Percentiles rank a stretch among this genome's conserved stretches.
Conservation (phyloP, 225 moss, liverwort and hornwort species). For the Polytrichum formosum region DNA sequence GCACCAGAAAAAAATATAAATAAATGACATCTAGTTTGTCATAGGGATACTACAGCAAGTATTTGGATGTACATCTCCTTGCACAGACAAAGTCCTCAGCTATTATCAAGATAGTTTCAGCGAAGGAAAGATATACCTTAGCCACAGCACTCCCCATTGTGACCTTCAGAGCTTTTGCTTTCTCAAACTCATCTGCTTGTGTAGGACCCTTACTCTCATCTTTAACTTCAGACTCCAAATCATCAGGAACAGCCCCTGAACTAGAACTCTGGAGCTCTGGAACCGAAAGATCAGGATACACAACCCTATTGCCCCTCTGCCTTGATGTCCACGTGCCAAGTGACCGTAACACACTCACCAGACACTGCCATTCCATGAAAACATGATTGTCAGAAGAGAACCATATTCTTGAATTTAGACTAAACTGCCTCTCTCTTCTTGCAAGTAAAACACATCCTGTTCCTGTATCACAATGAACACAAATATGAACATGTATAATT, state of each 20-base stretch:
- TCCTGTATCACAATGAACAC: no score
- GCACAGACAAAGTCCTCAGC: no score
- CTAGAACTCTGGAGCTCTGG: slow-evolving; percentile 24
- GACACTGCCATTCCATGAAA: slow-evolving; percentile 54
- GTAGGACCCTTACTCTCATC: slow-evolving; percentile 71
- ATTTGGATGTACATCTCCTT: no score
- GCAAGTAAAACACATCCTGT: no score
- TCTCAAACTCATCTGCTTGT: slow-evolving; percentile 91
- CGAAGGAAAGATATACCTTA: slow-evolving; percentile 52
- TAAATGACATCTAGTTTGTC: no score
- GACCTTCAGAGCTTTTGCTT: slow-evolving; percentile 92
- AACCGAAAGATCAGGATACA: slow-evolving; percentile 37
- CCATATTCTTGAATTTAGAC: not conserved
- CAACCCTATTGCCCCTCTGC: slow-evolving; percentile 59
- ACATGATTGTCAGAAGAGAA: not conserved
- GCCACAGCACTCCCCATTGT: slow-evolving; percentile 87
- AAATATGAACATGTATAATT: no score
- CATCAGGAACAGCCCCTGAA: slow-evolving; percentile 22
- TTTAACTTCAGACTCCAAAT: slow-evolving; percentile 61
- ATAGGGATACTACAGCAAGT: no score
- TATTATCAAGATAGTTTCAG: no score
- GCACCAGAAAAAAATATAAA: no score
- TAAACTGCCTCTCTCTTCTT: no score
- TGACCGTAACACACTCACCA: slow-evolving; percentile 91
- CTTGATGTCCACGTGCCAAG: slow-evolving; percentile 76